Percentiles rank a stretch among this genome's conserved stretches.
phyloP scores from a whole-genome alignment of 176 grass and related monocot genomes.

The barley (Hordeum vulgare) region DNA sequence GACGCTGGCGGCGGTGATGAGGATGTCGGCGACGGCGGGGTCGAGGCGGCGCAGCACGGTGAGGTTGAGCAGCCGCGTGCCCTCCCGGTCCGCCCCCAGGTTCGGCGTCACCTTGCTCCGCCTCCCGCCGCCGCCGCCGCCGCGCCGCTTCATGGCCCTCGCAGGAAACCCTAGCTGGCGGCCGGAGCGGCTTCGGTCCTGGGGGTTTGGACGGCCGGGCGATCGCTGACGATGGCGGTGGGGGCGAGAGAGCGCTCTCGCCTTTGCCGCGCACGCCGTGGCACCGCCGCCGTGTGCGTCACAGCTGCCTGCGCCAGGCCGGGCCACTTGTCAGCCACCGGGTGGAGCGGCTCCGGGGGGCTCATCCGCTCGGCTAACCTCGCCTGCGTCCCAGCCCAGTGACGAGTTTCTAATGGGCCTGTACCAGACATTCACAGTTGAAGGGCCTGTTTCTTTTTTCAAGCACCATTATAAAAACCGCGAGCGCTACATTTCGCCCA shows the following conservation, averaged over 20 bases:
- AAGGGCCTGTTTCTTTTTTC: neutral
- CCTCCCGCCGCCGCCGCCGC: slow-evolving; percentile 11
- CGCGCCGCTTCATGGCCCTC: slow-evolving; percentile 25
- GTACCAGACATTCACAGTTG: no score
- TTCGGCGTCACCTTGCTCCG: slow-evolving; percentile 45
- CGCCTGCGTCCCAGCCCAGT: neutral
- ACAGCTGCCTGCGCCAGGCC: neutral
- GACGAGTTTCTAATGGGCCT: neutral
- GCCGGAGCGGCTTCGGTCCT: neutral
- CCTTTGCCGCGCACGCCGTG: neutral
- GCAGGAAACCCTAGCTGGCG: slow-evolving; percentile 27
- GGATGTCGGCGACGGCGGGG: slow-evolving; percentile 53
- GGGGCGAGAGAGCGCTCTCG: neutral
- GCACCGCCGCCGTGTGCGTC: neutral
- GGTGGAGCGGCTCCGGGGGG: neutral
- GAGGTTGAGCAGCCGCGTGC: slow-evolving; percentile 62
- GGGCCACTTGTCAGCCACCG: neutral
- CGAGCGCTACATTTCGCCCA: no score
- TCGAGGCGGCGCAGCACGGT: slow-evolving; percentile 67
- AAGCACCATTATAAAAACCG: neutral
- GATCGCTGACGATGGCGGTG: neutral
- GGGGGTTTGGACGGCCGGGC: neutral
- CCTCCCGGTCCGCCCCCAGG: slow-evolving; percentile 31
- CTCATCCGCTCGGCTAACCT: neutral
- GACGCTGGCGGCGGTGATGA: slow-evolving; percentile 56